These are phyloP conservation scores for Dothideomycetes sp. DNA, from an alignment of 2,329 filamentous ascomycete genomes.

Conservation along the genomic window DNA sequence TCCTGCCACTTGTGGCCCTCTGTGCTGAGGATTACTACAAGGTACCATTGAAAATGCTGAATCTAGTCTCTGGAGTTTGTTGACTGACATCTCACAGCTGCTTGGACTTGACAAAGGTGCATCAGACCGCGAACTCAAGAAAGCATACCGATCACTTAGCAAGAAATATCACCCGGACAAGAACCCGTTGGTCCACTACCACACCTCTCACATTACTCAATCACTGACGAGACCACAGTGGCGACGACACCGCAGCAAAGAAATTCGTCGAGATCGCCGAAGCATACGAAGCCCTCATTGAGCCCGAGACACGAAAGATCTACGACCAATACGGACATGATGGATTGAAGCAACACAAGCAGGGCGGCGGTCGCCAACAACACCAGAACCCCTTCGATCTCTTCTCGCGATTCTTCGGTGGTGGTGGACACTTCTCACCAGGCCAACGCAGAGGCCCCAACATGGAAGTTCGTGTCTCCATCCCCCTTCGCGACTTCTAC, in stretches of 20 bases:
- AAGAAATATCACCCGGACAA: constrained; percentile 98
- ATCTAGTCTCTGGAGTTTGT: background rate
- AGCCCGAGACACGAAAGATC: constrained; percentile 69
- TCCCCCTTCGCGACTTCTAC: constrained; percentile 87
- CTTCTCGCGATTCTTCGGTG: constrained; percentile 94
- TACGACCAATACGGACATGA: constrained; percentile 95
- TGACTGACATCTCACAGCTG: constrained; percentile 45
- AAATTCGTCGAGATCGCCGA: constrained; percentile 93
- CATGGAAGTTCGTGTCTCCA: constrained; percentile 72
- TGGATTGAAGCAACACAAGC: constrained; percentile 72
- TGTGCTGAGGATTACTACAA: constrained; percentile 69
- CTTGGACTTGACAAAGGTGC: constrained; percentile 73
- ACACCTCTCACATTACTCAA: background rate
- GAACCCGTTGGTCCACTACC: constrained; percentile 63
- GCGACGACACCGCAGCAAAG: constrained; percentile 68
- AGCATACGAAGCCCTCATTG: constrained; percentile 85
- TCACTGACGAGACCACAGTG: constrained; percentile 39
- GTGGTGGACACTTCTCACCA: constrained; percentile 69
- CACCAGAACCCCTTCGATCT: constrained; percentile 85
- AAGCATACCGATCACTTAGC: constrained; percentile 80
- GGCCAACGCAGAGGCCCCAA: constrained; percentile 75
- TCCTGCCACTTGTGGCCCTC: constrained; percentile 35
- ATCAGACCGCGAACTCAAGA: constrained; percentile 81
- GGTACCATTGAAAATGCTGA: constrained; percentile 33
- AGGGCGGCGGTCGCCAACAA: constrained; percentile 47